Evolutionary conservation across 1,139 yeast species (phyloP).

Genomic region (Hyphopichia wangnamkhiaoensis): DNA sequence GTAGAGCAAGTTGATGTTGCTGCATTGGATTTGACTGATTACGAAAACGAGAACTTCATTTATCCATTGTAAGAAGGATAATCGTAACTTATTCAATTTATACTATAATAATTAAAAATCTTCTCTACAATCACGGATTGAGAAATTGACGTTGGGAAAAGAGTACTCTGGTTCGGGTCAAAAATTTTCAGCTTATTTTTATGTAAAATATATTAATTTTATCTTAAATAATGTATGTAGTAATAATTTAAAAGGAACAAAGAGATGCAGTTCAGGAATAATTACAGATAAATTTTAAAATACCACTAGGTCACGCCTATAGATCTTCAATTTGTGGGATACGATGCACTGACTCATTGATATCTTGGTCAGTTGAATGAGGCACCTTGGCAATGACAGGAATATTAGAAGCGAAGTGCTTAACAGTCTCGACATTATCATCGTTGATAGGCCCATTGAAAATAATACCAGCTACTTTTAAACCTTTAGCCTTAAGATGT

Average conservation of each 20-base stretch:
- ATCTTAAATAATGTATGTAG: too few species aligned
- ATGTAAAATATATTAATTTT: too few species aligned
- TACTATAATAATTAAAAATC: too few species aligned
- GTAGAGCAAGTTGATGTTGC: slow-evolving; percentile 16
- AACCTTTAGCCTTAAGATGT: slow-evolving; percentile 15
- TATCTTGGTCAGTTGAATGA: not conserved
- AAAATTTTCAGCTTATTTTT: too few species aligned
- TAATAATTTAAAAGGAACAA: too few species aligned
- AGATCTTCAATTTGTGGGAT: slow-evolving; percentile 5
- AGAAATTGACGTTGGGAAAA: too few species aligned
- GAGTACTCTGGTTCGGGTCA: too few species aligned
- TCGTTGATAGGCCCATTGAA: slow-evolving; percentile 22
- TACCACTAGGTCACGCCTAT: too few species aligned
- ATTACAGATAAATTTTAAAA: too few species aligned
- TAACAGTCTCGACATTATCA: slow-evolving; percentile 20
- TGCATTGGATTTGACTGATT: slow-evolving; percentile 18
- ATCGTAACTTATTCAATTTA: too few species aligned
- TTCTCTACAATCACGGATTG: too few species aligned
- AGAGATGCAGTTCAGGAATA: too few species aligned
- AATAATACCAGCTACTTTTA: slow-evolving; percentile 21
- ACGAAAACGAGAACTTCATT: slow-evolving; percentile 19
- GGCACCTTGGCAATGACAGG: slow-evolving; percentile 9
- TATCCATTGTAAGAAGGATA: slow-evolving; percentile 17
- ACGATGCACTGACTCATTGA: slow-evolving; percentile 2
- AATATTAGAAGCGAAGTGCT: slow-evolving; percentile 7